A percentile compares a stretch with the other conserved stretches of the same genome.
phyloP scores from a whole-genome alignment of 164 flowering plant genomes.

The Vitis rotundifolia region DNA sequence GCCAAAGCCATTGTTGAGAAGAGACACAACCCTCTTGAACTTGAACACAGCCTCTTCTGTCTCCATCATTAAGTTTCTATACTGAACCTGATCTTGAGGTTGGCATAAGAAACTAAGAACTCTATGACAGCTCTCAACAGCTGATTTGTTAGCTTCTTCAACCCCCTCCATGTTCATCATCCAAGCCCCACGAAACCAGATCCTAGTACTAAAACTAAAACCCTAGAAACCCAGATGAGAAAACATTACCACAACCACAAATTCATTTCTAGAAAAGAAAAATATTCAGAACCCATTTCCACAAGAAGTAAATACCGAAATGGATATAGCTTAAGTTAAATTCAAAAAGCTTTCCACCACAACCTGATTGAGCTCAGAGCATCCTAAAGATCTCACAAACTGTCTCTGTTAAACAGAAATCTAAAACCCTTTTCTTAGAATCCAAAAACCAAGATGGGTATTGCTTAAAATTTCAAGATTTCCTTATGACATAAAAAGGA shows the following conservation, averaged over 20 bases:
- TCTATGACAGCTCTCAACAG: conserved; percentile 85
- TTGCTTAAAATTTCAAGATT: neutral
- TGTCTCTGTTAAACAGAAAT: neutral
- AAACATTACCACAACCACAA: conserved; percentile 1
- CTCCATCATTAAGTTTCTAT: conserved; percentile 50
- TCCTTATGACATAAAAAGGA: neutral
- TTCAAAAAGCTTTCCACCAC: neutral
- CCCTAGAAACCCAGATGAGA: conserved; percentile 13
- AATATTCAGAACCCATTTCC: conserved; percentile 7
- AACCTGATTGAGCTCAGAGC: neutral
- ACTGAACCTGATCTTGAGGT: conserved; percentile 59
- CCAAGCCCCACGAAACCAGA: conserved; percentile 9
- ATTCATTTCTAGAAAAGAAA: neutral
- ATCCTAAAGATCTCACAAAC: neutral
- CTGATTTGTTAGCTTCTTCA: conserved; percentile 79
- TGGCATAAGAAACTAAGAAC: conserved; percentile 61
- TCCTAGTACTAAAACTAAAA: conserved; percentile 5
- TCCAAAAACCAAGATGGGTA: neutral
- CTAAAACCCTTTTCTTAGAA: conserved; percentile 7
- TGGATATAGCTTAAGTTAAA: neutral
- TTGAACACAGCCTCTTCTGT: conserved; percentile 63
- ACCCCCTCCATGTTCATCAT: conserved; percentile 69
- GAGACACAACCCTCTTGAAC: conserved; percentile 76
- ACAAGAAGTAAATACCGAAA: neutral
- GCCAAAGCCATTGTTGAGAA: conserved; percentile 57